Evolutionary conservation across 202 grass and related monocot species (phyloP).

Genomic region (Eragrostis tef): DNA sequence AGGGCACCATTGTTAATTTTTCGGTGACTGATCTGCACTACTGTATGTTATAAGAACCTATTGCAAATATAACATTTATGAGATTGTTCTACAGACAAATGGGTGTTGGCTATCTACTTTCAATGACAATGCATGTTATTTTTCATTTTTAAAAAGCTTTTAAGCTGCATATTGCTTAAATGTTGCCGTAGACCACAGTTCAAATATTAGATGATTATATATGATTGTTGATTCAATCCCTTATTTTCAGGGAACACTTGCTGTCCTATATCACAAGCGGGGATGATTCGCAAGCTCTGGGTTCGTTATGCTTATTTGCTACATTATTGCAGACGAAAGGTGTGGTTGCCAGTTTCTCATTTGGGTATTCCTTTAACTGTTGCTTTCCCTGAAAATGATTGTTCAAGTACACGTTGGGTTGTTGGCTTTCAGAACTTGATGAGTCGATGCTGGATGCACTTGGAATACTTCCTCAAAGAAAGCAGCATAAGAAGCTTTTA

Average conservation of each 20-base stretch:
- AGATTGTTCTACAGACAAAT: neutral
- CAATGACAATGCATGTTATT: neutral
- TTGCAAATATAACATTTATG: neutral
- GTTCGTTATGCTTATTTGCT: constrained; percentile 87
- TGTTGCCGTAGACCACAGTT: constrained; percentile 13
- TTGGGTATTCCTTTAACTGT: constrained; percentile 32
- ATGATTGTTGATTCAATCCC: constrained; percentile 22
- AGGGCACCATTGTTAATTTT: neutral
- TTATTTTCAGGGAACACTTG: constrained; percentile 81
- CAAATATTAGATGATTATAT: constrained; percentile 37
- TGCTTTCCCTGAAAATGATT: constrained; percentile 35
- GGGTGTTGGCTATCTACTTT: neutral
- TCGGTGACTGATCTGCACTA: neutral
- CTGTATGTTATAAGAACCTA: neutral
- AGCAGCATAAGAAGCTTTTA: constrained; percentile 96
- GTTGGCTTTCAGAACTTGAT: constrained; percentile 74
- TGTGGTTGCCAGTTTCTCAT: constrained; percentile 45
- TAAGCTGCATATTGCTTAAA: constrained; percentile 25
- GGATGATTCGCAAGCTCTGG: constrained; percentile 81
- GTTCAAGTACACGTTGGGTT: constrained; percentile 22
- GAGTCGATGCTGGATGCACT: constrained; percentile 97
- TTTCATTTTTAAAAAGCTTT: neutral
- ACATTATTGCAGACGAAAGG: constrained; percentile 99
- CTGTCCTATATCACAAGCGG: constrained; percentile 72
- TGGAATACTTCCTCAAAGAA: constrained; percentile 99